Base-by-base conservation (phyloP, 352 stramenopile species). In the Phytopythium sindhum region DNA sequence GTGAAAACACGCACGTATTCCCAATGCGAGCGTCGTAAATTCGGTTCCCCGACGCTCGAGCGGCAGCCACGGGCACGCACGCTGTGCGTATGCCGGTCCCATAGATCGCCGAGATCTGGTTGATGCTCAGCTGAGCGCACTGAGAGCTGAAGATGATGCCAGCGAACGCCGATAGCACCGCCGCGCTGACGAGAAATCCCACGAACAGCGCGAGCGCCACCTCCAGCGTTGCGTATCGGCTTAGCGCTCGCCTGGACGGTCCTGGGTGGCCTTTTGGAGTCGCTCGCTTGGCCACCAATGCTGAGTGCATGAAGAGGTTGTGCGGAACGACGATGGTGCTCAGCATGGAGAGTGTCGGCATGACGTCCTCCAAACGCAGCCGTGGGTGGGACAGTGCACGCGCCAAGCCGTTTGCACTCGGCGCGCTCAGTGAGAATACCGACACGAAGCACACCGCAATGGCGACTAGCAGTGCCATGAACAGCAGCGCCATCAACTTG, bases 261-360 rank as follows among this genome's bases (percentile, higher is more conserved):
- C 33, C 14, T 6, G 10, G 6, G 1, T 11, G 54, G 23, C 17
- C 23, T 15, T 21, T 8, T 33, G 79, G 53, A 28, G 81, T 66
- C 1, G 63, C 63, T 5, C 80, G 71, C 15, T 76, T 71, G 26
- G 84, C 87, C 24, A 98, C 87, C 4, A 97, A 75, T 19, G 85
- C 95, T 14, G 90, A 97, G 67, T 98, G 95, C 26, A 98, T 75
- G 61, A 97, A 98, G 15, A 98, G 74, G 63, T 98, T 98, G 75
- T 98, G 92, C 0, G 95, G 95, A 91, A 98, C 98, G 71, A 98
- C 95, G n/a, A 97, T 90, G 11, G 88, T 73, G 37, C 90, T 89
- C 1, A 98, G 63, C 61, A 95, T 96, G 10, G 78, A 86, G 35
- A 95, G 89, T 28, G 75, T 84, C 62, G 79, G 66, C 61, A 80